These are phyloP conservation scores for Talaromyces sp. DNA, from an alignment of 2,329 filamentous ascomycete genomes.

Conservation along the genomic window DNA sequence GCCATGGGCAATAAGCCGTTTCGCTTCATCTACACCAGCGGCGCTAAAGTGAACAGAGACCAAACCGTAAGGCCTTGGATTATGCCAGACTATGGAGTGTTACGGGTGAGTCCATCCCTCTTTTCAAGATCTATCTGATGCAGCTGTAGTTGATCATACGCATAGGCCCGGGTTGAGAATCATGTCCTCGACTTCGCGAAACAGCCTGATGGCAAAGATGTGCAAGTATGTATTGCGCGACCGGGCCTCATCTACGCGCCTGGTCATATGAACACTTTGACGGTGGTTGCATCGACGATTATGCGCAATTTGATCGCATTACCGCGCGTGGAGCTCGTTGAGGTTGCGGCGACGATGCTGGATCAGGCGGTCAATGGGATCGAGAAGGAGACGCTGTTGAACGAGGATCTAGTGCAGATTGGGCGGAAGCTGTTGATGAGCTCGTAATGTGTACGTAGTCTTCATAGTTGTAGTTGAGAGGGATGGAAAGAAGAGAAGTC, in stretches of 20 bases:
- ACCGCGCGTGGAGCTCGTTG: conserved; percentile 34
- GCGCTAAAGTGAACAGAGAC: conserved; percentile 44
- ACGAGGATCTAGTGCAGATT: conserved; percentile 44
- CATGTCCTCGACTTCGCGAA: conserved; percentile 43
- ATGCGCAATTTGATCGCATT: conserved; percentile 27
- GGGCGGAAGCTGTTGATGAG: conserved; percentile 21
- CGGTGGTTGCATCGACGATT: conserved; percentile 26
- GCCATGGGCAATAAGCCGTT: conserved; percentile 33
- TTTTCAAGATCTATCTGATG: not conserved
- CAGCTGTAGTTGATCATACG: conserved; percentile 20
- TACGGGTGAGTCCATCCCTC: conserved; percentile 44
- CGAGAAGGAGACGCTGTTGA: conserved; percentile 46
- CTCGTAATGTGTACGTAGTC: not conserved
- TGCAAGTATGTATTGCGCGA: conserved; percentile 40
- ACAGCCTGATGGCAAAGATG: conserved; percentile 32
- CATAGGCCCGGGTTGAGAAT: conserved; percentile 49
- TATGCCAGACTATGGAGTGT: conserved; percentile 39
- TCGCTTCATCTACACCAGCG: conserved; percentile 52
- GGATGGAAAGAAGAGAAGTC: not conserved
- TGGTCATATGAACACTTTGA: conserved; percentile 37
- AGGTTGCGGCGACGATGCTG: conserved; percentile 45
- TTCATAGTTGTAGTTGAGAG: not conserved
- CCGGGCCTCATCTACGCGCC: conserved; percentile 16
- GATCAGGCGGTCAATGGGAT: conserved; percentile 47
- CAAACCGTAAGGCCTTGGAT: conserved; percentile 40